These are phyloP conservation scores for Pisolithus microcarpus DNA, from an alignment of 768 basidiomycete species.

Conservation along the genomic window DNA sequence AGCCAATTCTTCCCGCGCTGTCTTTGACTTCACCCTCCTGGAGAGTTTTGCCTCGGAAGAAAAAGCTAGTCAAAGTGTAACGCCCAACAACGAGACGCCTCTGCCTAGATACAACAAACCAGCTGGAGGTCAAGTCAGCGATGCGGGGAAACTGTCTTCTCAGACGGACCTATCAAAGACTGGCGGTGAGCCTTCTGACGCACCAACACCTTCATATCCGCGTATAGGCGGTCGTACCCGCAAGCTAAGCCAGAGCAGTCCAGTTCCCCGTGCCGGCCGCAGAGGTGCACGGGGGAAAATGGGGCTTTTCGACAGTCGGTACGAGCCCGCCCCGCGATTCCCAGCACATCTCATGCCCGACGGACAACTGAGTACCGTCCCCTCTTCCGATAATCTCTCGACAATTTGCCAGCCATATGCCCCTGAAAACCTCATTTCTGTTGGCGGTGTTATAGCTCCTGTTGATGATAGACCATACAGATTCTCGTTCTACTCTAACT, in stretches of 20 bases:
- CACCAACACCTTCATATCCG: constrained; percentile 5
- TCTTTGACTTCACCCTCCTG: constrained; percentile 69
- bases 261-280: constrained; percentile 55
- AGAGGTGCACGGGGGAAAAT: constrained; percentile 73
- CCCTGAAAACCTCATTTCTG: constrained; percentile 4
- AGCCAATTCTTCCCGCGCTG: constrained; percentile 44
- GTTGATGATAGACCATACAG: constrained; percentile 88
- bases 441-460: constrained; percentile 35
- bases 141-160: constrained; percentile 3
- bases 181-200: constrained; percentile 10
- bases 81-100: constrained; percentile 31
- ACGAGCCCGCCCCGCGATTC: constrained; percentile 43
- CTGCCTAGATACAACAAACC: constrained; percentile 9
- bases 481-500: constrained; percentile 97
- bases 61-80: constrained; percentile 56
- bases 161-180: neutral
- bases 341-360: constrained; percentile 27
- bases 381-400: constrained; percentile 36
- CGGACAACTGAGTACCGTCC: constrained; percentile 32
- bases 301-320: constrained; percentile 74
- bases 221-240: constrained; percentile 54
- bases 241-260: constrained; percentile 79
- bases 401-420: constrained; percentile 9
- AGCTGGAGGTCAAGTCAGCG: constrained; percentile 11
- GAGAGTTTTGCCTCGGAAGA: constrained; percentile 73